A percentile compares a stretch with the other conserved stretches of the same genome.
Evolutionary conservation across 2,329 filamentous ascomycete genomes (phyloP).

Genomic region (Claviceps lovelessii): DNA sequence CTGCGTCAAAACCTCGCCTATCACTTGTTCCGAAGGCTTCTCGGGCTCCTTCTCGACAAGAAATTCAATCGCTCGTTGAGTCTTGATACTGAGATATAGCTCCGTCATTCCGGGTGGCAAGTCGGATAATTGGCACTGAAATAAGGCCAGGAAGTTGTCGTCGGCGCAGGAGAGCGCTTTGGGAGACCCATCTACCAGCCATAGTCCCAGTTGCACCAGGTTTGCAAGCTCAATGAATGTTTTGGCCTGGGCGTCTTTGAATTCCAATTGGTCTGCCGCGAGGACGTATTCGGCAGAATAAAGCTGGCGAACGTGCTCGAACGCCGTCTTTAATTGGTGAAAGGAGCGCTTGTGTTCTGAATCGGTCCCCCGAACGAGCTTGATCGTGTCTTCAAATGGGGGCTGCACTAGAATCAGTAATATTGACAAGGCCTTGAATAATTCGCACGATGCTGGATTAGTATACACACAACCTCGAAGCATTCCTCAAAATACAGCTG

Average conservation of each 20-base stretch:
- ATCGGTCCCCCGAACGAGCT: slow-evolving; percentile 18
- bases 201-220: slow-evolving; percentile 30
- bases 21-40: slow-evolving; percentile 33
- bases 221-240: slow-evolving; percentile 32
- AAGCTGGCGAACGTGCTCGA: slow-evolving; percentile 20
- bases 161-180: slow-evolving; percentile 28
- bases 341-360: slow-evolving; percentile 22
- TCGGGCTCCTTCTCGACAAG: slow-evolving; percentile 36
- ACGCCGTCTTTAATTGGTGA: slow-evolving; percentile 17
- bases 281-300: slow-evolving; percentile 20
- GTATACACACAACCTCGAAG: not conserved
- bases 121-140: slow-evolving; percentile 31
- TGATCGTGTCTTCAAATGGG: slow-evolving; percentile 22
- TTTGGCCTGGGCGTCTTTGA: slow-evolving; percentile 18
- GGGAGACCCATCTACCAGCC: slow-evolving; percentile 24
- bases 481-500: too few relatives aligned
- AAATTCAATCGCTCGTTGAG: slow-evolving; percentile 37
- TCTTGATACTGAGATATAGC: slow-evolving; percentile 33
- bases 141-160: slow-evolving; percentile 29
- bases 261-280: slow-evolving; percentile 20
- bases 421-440: slow-evolving; percentile 21
- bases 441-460: not conserved
- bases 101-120: slow-evolving; percentile 27
- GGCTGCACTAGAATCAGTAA: slow-evolving; percentile 24
- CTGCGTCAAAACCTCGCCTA: slow-evolving; percentile 41